A percentile compares a stretch with the other conserved stretches of the same genome.
phyloP scores from a whole-genome alignment of 306 rosid genomes.

The Ziziphus jujuba region DNA sequence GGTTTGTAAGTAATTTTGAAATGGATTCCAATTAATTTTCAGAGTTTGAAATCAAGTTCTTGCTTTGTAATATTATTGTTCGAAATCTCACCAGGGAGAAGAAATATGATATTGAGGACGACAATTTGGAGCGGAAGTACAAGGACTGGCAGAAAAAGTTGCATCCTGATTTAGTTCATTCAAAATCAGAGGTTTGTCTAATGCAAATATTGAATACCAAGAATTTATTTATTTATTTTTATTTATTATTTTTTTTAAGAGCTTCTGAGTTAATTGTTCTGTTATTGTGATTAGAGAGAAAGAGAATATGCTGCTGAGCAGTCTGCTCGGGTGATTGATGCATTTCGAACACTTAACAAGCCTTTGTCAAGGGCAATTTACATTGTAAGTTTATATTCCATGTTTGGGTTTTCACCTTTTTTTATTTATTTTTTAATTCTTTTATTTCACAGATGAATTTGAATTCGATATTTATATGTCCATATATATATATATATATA shows the following conservation, averaged over 20 bases:
- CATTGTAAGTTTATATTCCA: conserved; percentile 49
- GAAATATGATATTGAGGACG: conserved; percentile 61
- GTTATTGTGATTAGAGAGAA: conserved; percentile 55
- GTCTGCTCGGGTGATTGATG: conserved; percentile 90
- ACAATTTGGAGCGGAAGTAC: conserved; percentile 69
- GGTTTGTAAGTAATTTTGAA: conserved; percentile 54
- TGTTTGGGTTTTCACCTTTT: neutral
- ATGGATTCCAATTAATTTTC: too few relatives aligned
- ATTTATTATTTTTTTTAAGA: neutral
- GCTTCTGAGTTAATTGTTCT: conserved; percentile 11
- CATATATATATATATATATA: neutral
- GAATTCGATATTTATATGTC: neutral
- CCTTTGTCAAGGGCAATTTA: conserved; percentile 84
- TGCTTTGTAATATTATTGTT: neutral
- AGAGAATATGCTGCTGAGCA: conserved; percentile 88
- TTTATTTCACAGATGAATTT: neutral
- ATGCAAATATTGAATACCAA: neutral
- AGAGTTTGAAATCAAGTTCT: neutral
- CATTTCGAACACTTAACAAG: conserved; percentile 69
- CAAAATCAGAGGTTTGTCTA: conserved; percentile 75
- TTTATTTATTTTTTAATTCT: neutral
- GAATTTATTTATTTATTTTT: neutral
- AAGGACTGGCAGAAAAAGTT: conserved; percentile 94
- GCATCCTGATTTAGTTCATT: conserved; percentile 97
- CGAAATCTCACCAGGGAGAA: conserved; percentile 56